Conservation (phyloP, 345 rosid species). For the Syzygium oleosum region DNA sequence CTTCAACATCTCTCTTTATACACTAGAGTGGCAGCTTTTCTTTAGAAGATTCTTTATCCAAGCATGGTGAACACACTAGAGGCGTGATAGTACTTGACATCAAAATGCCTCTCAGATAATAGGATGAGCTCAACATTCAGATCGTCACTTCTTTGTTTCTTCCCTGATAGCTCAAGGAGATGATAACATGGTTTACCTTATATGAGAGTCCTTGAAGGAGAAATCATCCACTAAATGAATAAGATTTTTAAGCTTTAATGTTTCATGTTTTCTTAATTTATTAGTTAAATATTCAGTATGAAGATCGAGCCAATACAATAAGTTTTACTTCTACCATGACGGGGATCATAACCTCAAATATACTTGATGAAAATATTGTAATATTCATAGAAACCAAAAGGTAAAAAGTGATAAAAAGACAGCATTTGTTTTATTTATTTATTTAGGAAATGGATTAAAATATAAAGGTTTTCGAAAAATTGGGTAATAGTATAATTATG, state of each 20-base stretch:
- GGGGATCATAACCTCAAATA: not conserved
- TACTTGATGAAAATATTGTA: not conserved
- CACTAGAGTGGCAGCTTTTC: conserved; percentile 25
- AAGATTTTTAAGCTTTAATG: not conserved
- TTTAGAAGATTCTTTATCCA: conserved; percentile 39
- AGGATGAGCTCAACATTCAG: not conserved
- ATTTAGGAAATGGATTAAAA: not conserved
- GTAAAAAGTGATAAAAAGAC: not conserved
- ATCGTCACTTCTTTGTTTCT: not conserved
- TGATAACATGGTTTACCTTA: not conserved
- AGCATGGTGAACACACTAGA: conserved; percentile 30
- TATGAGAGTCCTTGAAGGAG: not conserved
- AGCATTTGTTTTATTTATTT: not conserved
- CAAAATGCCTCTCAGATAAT: conserved; percentile 34
- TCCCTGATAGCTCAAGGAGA: not conserved
- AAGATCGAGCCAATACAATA: not conserved
- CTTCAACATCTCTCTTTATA: conserved; percentile 38
- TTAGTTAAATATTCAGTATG: not conserved
- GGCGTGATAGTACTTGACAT: conserved; percentile 7
- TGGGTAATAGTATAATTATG: not conserved
- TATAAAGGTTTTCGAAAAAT: not conserved
- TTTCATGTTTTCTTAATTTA: not conserved
- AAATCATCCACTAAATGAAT: not conserved
- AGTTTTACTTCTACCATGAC: not conserved
- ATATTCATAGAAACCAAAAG: not conserved